A percentile compares a stretch with the other conserved stretches of the same genome.
These are phyloP conservation scores for Pestalotiopsis sp. DNA, from an alignment of 2,329 filamentous ascomycete species.

Conservation along the genomic window DNA sequence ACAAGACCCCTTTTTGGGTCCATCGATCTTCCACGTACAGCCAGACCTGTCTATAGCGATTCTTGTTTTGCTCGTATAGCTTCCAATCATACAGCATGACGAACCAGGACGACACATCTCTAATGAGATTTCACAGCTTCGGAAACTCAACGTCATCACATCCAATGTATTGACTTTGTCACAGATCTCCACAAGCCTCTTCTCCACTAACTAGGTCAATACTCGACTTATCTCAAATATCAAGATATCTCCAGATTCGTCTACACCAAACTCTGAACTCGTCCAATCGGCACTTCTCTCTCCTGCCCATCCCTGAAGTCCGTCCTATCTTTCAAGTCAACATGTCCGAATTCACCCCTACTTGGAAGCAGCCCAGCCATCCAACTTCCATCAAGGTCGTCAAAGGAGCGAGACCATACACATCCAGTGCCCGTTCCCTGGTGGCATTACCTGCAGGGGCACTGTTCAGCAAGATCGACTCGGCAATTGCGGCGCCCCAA, in stretches of 20 bases:
- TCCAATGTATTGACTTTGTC: not conserved
- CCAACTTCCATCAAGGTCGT: not conserved
- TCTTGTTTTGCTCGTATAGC: not conserved
- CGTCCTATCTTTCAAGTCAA: not conserved
- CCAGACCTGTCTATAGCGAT: too few species aligned
- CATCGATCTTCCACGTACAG: too few species aligned
- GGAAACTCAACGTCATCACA: not conserved
- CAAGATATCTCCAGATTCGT: not conserved
- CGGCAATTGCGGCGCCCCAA: not conserved
- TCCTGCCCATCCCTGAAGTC: not conserved
- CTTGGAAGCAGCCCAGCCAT: conserved; percentile 5
- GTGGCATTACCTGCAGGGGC: not conserved
- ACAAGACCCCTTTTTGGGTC: not conserved
- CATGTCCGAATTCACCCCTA: conserved; percentile 2
- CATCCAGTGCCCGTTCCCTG: conserved; percentile 3
- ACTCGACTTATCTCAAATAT: not conserved
- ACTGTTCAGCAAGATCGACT: conserved; percentile 4
- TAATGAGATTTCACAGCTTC: not conserved
- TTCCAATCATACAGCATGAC: not conserved
- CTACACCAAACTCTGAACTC: not conserved
- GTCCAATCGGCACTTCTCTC: not conserved
- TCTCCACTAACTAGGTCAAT: conserved; percentile 2
- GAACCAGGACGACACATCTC: not conserved
- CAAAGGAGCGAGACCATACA: conserved; percentile 4
- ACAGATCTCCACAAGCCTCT: conserved; percentile 1